Conservation (phyloP, 257 asterid genomes). For the Echites panduratus region DNA sequence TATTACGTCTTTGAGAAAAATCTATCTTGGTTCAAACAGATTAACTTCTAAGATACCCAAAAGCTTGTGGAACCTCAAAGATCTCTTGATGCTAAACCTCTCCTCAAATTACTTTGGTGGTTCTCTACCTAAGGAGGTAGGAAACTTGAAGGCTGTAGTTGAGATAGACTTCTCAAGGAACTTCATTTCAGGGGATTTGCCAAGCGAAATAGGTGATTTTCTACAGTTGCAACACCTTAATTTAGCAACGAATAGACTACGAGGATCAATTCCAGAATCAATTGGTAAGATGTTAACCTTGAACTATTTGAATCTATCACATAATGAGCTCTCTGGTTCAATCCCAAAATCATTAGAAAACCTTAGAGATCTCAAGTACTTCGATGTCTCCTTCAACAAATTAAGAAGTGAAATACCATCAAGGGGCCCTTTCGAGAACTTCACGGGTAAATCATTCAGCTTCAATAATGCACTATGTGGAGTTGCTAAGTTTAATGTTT, state of each 20-base stretch:
- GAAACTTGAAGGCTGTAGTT: background rate
- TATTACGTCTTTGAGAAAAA: background rate
- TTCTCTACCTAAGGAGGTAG: background rate
- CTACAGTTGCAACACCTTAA: background rate
- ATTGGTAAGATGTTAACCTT: background rate
- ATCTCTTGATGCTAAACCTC: background rate
- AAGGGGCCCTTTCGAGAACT: conserved; percentile 22
- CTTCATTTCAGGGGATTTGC: background rate
- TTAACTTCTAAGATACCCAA: background rate
- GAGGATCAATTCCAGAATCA: conserved; percentile 4
- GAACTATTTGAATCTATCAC: background rate
- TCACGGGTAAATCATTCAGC: conserved; percentile 20
- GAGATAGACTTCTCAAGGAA: background rate
- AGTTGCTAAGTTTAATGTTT: conserved; percentile 14
- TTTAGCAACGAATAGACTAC: background rate
- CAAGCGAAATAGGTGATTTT: background rate
- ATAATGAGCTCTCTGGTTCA: background rate
- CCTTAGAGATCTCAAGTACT: conserved; percentile 6
- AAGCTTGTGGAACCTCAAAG: conserved; percentile 1
- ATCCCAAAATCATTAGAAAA: conserved; percentile 3
- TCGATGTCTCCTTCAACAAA: conserved; percentile 28
- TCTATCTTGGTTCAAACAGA: background rate
- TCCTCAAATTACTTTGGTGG: conserved; percentile 3
- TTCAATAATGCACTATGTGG: conserved; percentile 29
- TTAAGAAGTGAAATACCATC: conserved; percentile 27